Base-by-base conservation (phyloP, 371 early-diverging fungal species). In the Mortierella sp. region DNA sequence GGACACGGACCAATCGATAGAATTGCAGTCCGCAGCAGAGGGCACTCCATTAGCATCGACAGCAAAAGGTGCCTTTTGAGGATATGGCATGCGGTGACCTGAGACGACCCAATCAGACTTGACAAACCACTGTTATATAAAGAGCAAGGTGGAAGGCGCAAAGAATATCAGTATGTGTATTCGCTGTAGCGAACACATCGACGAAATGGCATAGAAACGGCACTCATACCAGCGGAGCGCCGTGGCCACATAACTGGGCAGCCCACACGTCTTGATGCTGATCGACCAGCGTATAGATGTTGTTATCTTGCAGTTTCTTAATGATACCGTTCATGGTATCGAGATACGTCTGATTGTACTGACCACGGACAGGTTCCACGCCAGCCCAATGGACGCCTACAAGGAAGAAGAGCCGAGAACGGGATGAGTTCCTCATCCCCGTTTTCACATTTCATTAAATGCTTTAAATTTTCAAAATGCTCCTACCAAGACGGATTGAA, bases 361-460 rank as follows among this genome's bases (percentile, higher is more conserved):
- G 68, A 4, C 86, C 88, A 11, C 85, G 82, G 8, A 73, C 81
- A 32, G 88, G 88, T 48, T 87, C 88, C 28, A 80, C 83, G 23
- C 88, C 88, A 23, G 88, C 84, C 88, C 88, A 87, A 54, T 84
- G 83, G 27, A 76, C 78, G 24, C 78, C 78, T 58, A 44, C 0
- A 46, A 4, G 26, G 17, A 14, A 14, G 11, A 28, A 4, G 37
- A 24, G 50, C 17, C 5, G 47, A 23, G 6, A 5, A 9, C n/a
- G 12, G 17, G 6, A 17, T 43, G 1, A 6, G 15, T n/a, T 15
- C 6, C 15, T 21, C 19, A 11, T 15, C 43, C 17, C 7, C 21
- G 43, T 43, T n/a, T n/a, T n/a, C n/a, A n/a, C n/a, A n/a, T n/a
- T n/a, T n/a, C n/a, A n/a, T n/a, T n/a, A n/a, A n/a, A n/a, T n/a